Conservation (phyloP, 2,329 filamentous ascomycete genomes). For the Diaporthe citriasiana region DNA sequence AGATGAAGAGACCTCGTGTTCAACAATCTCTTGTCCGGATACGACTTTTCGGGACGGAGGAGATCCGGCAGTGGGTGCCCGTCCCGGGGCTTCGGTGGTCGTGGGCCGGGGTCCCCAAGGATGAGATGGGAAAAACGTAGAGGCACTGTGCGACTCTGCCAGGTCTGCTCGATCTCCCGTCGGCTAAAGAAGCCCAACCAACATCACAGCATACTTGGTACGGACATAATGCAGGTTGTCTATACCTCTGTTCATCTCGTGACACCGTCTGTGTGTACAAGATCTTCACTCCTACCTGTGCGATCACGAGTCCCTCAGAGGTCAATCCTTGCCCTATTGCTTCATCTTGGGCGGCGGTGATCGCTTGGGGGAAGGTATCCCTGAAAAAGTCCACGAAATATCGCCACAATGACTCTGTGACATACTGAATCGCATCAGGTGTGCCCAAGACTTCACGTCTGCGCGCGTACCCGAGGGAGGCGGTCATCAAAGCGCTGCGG, state of each 20-base stretch:
- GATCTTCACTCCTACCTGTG: conserved; percentile 21
- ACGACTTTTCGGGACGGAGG: conserved; percentile 29
- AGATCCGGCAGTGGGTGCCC: conserved; percentile 26
- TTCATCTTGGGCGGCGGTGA: conserved; percentile 14
- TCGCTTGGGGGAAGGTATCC: conserved; percentile 6
- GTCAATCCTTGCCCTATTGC: conserved; percentile 27
- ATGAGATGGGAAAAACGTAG: background rate
- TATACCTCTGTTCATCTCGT: conserved; percentile 19
- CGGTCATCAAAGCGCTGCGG: conserved; percentile 13
- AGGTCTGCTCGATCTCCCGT: background rate
- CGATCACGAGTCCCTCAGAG: conserved; percentile 21
- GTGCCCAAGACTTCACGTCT: background rate
- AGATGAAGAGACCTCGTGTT: conserved; percentile 20
- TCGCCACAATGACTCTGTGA: conserved; percentile 30
- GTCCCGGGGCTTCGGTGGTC: conserved; percentile 22
- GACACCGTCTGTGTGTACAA: conserved; percentile 1
- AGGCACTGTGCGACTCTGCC: background rate
- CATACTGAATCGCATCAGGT: conserved; percentile 18
- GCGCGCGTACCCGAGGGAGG: conserved; percentile 1
- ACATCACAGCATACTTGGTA: background rate
- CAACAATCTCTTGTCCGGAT: conserved; percentile 8
- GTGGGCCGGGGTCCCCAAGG: conserved; percentile 26
- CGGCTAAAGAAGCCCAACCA: conserved; percentile 22
- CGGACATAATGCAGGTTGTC: background rate
- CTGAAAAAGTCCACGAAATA: conserved; percentile 17